Evolutionary conservation across 2,329 filamentous ascomycete species (phyloP), one percentile per base, ranked within the genome.

Genomic region (Pyrenophora graminea): DNA sequence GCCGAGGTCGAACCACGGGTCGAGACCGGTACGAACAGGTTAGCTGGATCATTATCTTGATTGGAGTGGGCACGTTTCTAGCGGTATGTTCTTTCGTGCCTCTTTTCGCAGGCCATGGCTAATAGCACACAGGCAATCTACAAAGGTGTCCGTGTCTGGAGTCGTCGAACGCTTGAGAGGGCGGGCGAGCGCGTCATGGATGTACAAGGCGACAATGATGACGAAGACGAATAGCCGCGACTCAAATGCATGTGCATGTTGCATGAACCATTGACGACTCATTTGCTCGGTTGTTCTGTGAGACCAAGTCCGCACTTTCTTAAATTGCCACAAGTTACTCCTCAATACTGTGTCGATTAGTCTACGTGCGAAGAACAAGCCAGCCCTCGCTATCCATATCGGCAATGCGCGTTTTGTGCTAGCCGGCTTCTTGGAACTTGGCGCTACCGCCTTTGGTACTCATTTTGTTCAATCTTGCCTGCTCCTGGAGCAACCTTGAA

Each of bases 291-390:
- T 7, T 23, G 18, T 12, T 12, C 15, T 9, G 19, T 9, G 19
- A 33, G 18, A 32, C 18, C 27, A 33, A 36, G 46, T 59, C 73
- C 89, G 91, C 91, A 93, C 89, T 88, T 89, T 89, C 88, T 96
- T 96, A 89, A 96, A 91, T 94, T 96, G 90, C 84, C 90, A 91
- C 83, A 83, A 85, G 78, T 67, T 66, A 61, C 61, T 67, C 56
- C 56, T 82, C 88, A 83, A 83, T 93, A 86, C 85, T 84, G 85
- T 91, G 90, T 86, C 88, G 86, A 94, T 92, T 86, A 94, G 91
- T 96, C 91, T 70, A 89, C 86, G 88, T 95, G 91, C 91, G 90
- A 81, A 96, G 81, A 96, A 82, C 61, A 64, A 82, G 18, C 64
- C 62, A 61, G 67, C 69, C 54, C 59, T 55, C 53, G 62, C 56